Base-by-base conservation (phyloP, 2,329 filamentous ascomycete species). In the Whalleya microplaca region DNA sequence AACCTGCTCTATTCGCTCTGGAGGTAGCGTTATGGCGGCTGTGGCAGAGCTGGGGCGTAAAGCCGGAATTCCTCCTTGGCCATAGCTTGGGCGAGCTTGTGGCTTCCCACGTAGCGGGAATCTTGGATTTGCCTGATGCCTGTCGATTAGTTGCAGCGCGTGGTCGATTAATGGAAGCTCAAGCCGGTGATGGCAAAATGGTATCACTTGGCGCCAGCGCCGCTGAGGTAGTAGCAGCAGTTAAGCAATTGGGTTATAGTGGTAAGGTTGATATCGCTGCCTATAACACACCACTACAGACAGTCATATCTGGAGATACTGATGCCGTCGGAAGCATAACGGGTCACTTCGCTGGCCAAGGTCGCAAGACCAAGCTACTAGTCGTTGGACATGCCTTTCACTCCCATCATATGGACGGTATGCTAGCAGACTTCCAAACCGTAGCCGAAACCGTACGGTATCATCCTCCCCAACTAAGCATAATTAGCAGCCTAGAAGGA, bases 1-100 rank as follows among this genome's bases (percentile, higher is more conserved):
- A 75, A 58, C 64, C 72, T 19, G 69, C 70, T 21, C 55, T 74
- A 12, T 74, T 73, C 45, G 62, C 71, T 7, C 47, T 75, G 12
- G 67, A 74, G 46, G 66, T 73, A 4, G 66, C 69, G 1, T 59
- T 75, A 7, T 72, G 64, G 59, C 53, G 59, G 19, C 49, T 73
- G 8, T 74, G 73, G 69, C 41, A 66, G 51, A 65, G 59, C 21
- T 70, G 65, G 63, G 71, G 71, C 4, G 59, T 75, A 20, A 51
- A 43, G 16, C 69, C 72, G 0, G 62, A 66, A 6, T 62, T 68
- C 43, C 62, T 73, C 0, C 56, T 74, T 10, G 69, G 69, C 7
- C 69, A 71, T 56, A 70, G 67, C 47, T 29, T 71, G 19, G 69
- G 69, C 7, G 69, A 74, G 59, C 51, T 73, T 3, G 65, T 62